These are phyloP conservation scores for Falciphora oryzae DNA, from an alignment of 2,329 filamentous ascomycete genomes.

Conservation along the genomic window DNA sequence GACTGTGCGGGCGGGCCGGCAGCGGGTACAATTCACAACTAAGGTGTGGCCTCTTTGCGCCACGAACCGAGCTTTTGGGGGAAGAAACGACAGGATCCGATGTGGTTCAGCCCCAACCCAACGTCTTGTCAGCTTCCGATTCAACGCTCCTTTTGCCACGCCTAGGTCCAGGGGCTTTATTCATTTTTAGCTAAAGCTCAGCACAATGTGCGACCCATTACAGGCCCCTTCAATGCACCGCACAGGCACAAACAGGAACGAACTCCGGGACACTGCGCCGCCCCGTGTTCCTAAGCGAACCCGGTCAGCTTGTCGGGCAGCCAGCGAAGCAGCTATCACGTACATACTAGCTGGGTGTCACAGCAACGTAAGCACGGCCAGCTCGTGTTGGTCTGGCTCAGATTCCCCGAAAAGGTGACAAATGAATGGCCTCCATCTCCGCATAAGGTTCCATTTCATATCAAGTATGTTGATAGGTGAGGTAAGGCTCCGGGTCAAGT, in stretches of 20 bases:
- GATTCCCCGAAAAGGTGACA: no score
- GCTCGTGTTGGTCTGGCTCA: neutral
- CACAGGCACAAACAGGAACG: neutral
- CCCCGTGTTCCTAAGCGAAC: neutral
- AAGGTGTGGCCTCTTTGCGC: no score
- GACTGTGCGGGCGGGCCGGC: no score
- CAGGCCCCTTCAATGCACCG: neutral
- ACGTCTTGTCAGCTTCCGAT: neutral
- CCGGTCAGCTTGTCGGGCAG: no score
- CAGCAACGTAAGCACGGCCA: neutral
- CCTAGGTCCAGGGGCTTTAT: neutral
- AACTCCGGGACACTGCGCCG: no score
- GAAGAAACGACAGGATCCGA: neutral
- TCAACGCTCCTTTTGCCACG: neutral
- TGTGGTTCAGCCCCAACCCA: no score
- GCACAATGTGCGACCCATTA: no score
- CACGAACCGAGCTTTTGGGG: neutral
- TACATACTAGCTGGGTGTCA: neutral
- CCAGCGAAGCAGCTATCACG: neutral
- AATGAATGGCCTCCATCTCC: neutral
- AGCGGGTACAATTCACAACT: no score
- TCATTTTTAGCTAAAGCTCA: neutral
- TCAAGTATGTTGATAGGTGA: neutral
- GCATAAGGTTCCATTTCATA: neutral
- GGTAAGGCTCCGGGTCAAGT: neutral